Conservation (phyloP, 2,329 filamentous ascomycete species). For the Claviceps fusiformis region DNA sequence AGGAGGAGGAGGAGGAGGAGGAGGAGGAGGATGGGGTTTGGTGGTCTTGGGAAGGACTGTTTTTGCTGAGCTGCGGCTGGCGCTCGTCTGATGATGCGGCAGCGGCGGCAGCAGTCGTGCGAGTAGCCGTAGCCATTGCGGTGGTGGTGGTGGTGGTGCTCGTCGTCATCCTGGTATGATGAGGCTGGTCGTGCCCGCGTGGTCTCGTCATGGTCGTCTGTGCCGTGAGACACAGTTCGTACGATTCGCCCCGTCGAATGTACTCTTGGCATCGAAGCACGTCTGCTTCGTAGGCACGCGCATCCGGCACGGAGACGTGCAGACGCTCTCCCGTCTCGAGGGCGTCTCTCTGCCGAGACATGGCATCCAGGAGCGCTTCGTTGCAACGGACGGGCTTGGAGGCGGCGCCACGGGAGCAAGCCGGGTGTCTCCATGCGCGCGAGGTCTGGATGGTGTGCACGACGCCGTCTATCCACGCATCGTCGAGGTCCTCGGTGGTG, state of each 20-base stretch:
- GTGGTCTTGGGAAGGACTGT: too few species aligned
- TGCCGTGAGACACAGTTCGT: constrained; percentile 73
- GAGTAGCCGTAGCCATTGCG: background rate
- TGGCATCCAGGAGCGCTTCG: constrained; percentile 8
- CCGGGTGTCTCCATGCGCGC: constrained; percentile 16
- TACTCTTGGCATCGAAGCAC: constrained; percentile 56
- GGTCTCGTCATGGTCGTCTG: constrained; percentile 50
- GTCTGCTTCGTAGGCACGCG: constrained; percentile 46
- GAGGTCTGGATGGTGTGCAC: constrained; percentile 20
- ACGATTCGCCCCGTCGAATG: constrained; percentile 67
- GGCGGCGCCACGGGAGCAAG: background rate
- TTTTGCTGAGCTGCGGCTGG: background rate
- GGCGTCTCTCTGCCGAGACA: background rate
- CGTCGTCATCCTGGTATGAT: constrained; percentile 7
- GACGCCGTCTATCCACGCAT: constrained; percentile 19
- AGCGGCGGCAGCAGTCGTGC: too few species aligned
- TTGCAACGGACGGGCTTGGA: constrained; percentile 6
- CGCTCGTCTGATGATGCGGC: background rate
- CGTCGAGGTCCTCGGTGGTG: constrained; percentile 13
- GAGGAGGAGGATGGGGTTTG: background rate
- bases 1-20: background rate
- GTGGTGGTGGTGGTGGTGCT: background rate
- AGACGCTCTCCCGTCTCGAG: constrained; percentile 5
- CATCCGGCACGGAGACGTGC: constrained; percentile 26
- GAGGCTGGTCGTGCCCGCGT: constrained; percentile 28